Evolutionary conservation across 495 filamentous ascomycete genomes (phyloP), one percentile per base, ranked within the genome.

Genomic region (Penicillium canescens): DNA sequence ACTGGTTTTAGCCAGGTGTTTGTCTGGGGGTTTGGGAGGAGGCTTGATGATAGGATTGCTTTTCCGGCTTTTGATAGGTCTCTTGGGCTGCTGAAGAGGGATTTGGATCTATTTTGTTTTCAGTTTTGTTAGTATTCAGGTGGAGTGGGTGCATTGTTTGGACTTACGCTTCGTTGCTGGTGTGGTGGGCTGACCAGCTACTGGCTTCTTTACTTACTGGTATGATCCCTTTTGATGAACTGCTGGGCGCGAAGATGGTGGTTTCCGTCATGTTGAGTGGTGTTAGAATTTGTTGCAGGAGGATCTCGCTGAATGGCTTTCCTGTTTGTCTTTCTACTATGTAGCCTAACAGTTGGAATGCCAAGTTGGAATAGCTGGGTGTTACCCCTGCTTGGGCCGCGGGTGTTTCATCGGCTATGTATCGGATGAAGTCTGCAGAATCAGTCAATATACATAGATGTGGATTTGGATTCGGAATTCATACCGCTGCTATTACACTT

Each of bases 351-450:
- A 84, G 66, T 43, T 79, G 74, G 55, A 73, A 85, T 9, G 72
- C 82, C 6, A 73, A 72, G 60, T 85, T 84, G 11, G 81, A 83
- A 57, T 85, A 86, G 12, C 73, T 73, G 0, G 82, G 75, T 0
- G 79, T 79, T 10, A n/a, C n/a, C 5, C 57, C 57, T 16, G 52
- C 14, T 24, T 33, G 23, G 20, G 43, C 52, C 3, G 55, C 52
- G 11, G 52, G 57, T 3, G 21, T 13, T 3, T 26, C 35, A 3
- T 26, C 23, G 8, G 56, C 35, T 6, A 59, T 4, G 3, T 55
- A 14, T 6, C 33, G 39, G 21, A 59, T 43, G 24, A 55, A 55
- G 6, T 55, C 56, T 59, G 34, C 8, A 6, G 24, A 38, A 31
- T 31, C 2, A 8, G 28, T 31, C 9, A 33, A 31, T 40, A 13